Evolutionary conservation across 192 early-diverging fungal species (phyloP).

Genomic region (Kickxella alabastrina): DNA sequence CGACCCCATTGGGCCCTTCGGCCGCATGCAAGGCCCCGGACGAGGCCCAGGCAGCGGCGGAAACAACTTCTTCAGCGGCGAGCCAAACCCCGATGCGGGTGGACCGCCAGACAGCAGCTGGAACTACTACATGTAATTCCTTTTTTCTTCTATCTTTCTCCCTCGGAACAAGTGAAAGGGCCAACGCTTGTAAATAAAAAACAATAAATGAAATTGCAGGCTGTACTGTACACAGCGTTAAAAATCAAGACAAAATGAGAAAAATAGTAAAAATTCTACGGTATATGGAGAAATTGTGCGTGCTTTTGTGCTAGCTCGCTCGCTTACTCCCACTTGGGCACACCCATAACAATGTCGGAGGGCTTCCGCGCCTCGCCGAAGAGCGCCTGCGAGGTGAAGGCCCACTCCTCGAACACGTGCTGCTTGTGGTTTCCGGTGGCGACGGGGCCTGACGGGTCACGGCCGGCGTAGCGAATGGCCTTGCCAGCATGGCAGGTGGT

Average conservation of each 20-base stretch:
- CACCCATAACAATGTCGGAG: constrained; percentile 62
- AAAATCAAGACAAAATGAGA: too few relatives aligned
- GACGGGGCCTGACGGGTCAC: constrained; percentile 84
- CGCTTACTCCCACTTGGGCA: constrained; percentile 61
- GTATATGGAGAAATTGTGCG: constrained; percentile 6
- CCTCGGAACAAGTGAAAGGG: too few relatives aligned
- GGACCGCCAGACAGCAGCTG: constrained; percentile 30
- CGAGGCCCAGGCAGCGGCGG: constrained; percentile 14
- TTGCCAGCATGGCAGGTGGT: constrained; percentile 63
- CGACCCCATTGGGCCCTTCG: constrained; percentile 87
- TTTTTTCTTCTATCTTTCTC: neutral
- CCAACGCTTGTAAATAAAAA: too few relatives aligned
- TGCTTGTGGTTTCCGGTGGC: constrained; percentile 95
- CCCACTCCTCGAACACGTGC: constrained; percentile 80
- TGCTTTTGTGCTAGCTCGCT: too few relatives aligned
- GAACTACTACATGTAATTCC: constrained; percentile 25
- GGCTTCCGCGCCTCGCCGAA: constrained; percentile 66
- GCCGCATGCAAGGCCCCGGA: constrained; percentile 18
- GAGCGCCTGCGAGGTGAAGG: constrained; percentile 66
- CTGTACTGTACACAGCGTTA: too few relatives aligned
- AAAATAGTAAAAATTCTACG: neutral
- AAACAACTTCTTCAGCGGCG: constrained; percentile 29
- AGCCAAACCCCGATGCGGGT: constrained; percentile 30
- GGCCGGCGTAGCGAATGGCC: constrained; percentile 75
- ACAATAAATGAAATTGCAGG: too few relatives aligned